Evolutionary conservation across 2,329 filamentous ascomycete species (phyloP), one percentile per base, ranked within the genome.

Genomic region (Aspergillus sp.): DNA sequence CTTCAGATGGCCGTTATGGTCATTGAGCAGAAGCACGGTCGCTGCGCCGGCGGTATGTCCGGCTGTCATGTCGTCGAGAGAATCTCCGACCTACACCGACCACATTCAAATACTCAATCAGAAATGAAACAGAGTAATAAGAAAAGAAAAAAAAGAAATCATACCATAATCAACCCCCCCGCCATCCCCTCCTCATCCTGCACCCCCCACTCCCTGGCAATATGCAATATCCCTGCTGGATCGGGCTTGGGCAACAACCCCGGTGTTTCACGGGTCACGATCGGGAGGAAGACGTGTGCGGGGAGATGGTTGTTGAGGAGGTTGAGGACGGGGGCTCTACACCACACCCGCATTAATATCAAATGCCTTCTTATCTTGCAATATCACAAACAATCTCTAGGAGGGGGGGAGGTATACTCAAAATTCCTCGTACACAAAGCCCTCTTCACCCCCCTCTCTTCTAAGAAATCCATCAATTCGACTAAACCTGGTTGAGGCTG

Each of bases 341-440:
- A 28, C 39, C 25, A 21, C 19, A 59, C 23, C 25, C 6, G 30
- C 25, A 30, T 47, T 28, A 23, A 10, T 45, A 52, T 30, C 28
- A 9, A 10, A 3, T 3, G 2, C 2, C 2, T 30, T 9, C 28
- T 30, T 30, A 3, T 30, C 10, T 10, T 30, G 28, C 7, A 23
- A 23, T 23, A 23, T 23, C 23, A 23, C 23, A 23, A 23, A 23
- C 23, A 23, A 23, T 23, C 5, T 23, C 23, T 23, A 23, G 23
- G 53, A 23, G 23, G 53, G 48, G 50, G 47, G 59, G 25, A 48
- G 10, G 73, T 79, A 49, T 75, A 84, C 80, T 94, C 91, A 71
- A 97, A 98, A 80, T 99, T 98, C 71, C 95, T 85, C 2, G 95
- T 98, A 79, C 93, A 97, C 65, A 98, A 92, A 15, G 86, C 94